Evolutionary conservation across 2,329 filamentous ascomycete genomes (phyloP), one percentile per base, ranked within the genome.

Genomic region (Fusarium pilosicola): DNA sequence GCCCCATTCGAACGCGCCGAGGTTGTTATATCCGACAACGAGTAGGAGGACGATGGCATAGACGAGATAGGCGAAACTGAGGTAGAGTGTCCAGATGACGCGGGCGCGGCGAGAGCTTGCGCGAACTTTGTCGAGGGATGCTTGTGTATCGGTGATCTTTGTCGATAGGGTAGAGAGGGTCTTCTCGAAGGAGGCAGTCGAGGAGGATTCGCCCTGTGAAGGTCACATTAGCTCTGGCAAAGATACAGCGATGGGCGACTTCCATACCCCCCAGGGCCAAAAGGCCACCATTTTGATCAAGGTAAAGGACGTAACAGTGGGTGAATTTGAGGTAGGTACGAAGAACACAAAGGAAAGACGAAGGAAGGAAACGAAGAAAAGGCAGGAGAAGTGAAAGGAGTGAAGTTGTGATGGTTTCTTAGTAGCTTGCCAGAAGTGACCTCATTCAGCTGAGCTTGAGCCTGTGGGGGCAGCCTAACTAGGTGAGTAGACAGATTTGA

Each of bases 151-250:
- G 45, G 92, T 87, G 81, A 99, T 98, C 84, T 96, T 97, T 59
- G 87, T 86, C 17, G 95, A 93, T 51, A 99, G 89, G 30, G 90
- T 88, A 15, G 94, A 94, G 36, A 99, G 91, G 6, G 92, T 91
- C 86, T 95, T 98, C 85, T 99, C 96, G 80, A 98, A 99, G 8
- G 92, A 94, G 58, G 95, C 95, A 32, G 96, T 93, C 74, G 95
- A 97, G 80, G 89, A 93, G 81, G 92, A 89, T 79, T 94, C 89
- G 83, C 90, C 89, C 94, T 97, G 78, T 6, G 41, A 24, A 45
- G 30, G n/a, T 39, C 15, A 45, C 28, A 39, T 79, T 62, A 80
- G 72, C 41, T 39, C 30, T 14, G 24, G 32, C 32, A 34, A 13
- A 11, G 49, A 17, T 22, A 10, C 32, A 36, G 39, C 11, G 18